Percentiles rank a stretch among this genome's conserved stretches.
Evolutionary conservation across 2,329 filamentous ascomycete species (phyloP).

Genomic region (Hymenoscyphus occultus): DNA sequence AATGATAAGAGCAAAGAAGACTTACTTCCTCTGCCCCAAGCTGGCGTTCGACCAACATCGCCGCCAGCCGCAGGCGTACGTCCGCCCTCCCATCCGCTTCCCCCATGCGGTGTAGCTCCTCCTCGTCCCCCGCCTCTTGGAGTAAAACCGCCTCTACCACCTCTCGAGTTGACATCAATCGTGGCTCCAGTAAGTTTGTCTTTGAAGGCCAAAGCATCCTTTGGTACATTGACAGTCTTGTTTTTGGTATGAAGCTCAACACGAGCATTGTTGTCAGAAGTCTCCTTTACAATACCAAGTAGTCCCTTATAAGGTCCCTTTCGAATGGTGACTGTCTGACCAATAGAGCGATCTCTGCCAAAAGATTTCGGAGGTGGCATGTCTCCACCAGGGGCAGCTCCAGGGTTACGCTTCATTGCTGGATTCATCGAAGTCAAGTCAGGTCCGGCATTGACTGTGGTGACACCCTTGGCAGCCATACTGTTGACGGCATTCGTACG

Average conservation of each 20-base stretch:
- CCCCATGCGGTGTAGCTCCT: conserved; percentile 43
- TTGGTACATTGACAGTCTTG: conserved; percentile 83
- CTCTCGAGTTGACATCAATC: conserved; percentile 65
- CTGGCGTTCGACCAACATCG: conserved; percentile 68
- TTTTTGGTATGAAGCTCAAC: conserved; percentile 93
- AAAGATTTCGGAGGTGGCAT: conserved; percentile 70
- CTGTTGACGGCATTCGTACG: conserved; percentile 83
- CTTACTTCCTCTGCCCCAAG: conserved; percentile 69
- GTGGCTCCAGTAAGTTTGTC: conserved; percentile 76
- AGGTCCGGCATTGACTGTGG: conserved; percentile 57
- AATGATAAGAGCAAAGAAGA: conserved; percentile 26
- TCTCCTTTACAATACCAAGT: conserved; percentile 92
- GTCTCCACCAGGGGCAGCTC: conserved; percentile 48
- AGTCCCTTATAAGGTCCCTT: conserved; percentile 90
- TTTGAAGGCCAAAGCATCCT: conserved; percentile 79
- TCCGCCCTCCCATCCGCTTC: conserved; percentile 62
- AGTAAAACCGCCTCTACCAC: conserved; percentile 44
- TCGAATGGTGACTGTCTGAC: conserved; percentile 85
- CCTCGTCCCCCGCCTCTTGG: conserved; percentile 45
- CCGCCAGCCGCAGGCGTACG: conserved; percentile 64
- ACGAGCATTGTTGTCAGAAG: conserved; percentile 79
- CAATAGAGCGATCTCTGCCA: conserved; percentile 78
- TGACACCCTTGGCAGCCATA: conserved; percentile 87
- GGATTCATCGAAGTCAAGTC: conserved; percentile 93
- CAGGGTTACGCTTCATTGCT: conserved; percentile 69